Base-by-base conservation (phyloP, 768 basidiomycete species). In the Rhizopogon vinicolor region DNA sequence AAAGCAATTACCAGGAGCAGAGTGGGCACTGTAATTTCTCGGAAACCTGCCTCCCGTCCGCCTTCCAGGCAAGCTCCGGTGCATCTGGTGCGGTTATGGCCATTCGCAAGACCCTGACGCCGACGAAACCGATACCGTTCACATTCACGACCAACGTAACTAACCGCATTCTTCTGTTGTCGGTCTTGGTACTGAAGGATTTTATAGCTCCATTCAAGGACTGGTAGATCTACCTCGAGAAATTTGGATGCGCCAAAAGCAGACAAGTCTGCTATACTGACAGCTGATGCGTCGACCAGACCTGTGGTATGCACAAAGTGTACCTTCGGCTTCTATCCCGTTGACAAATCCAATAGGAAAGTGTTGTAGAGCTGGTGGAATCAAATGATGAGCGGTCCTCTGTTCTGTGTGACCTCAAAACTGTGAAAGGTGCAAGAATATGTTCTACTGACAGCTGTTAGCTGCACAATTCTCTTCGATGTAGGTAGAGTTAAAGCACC, bases 401-500 rank as follows among this genome's bases (percentile, higher is more conserved):
- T 7, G 41, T 18, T 19, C 33, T 29, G 10, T 53, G 49, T 31
- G 52, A 53, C 29, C 41, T 53, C 19, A 13, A 16, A 9, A 22
- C 6, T 16, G 52, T 53, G 10, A 53, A 33, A 53, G 25, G 29
- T 22, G 52, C 29, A 9, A 22, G 44, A 25, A 44, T 53, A n/a
- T 33, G 52, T 45, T 10, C 1, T 19, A n/a, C 29, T 14, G 10
- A 19, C 49, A 45, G 14, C 25, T 25, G 8, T 3, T 14, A 2
- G 44, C 7, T 22, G 31, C 18, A 3, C 49, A 14, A 31, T 44
- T 53, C n/a, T 45, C 29, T 31, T 12, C 31, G 13, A 31, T 48
- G 31, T 18, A 53, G 52, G 44, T 53, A 28, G 52, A 53, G 29
- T 44, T 53, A 19, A 53, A 53, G 41, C 41, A 53, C 18, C 52